Percentiles rank a stretch among this genome's conserved stretches.
Conservation (phyloP, 768 basidiomycete genomes). For the Omphalotus guepiniiformis region DNA sequence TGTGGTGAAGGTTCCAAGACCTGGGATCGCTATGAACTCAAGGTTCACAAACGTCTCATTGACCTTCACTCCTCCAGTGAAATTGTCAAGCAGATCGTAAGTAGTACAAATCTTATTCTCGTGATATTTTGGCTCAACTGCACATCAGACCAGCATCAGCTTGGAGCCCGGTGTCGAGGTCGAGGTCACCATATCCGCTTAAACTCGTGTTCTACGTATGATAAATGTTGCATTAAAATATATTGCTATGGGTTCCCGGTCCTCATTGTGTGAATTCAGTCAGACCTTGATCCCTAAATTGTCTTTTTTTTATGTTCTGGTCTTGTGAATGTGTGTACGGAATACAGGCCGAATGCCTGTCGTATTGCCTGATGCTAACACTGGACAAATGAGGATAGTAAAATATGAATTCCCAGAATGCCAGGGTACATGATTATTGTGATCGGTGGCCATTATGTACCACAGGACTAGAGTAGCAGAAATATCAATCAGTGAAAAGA, state of each 20-base stretch:
- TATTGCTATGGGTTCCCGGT: too few species aligned
- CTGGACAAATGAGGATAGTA: too few species aligned
- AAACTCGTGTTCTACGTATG: conserved; percentile 14
- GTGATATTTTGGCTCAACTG: conserved; percentile 3
- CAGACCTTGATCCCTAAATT: neutral
- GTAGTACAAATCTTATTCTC: conserved; percentile 25
- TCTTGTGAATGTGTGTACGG: too few species aligned
- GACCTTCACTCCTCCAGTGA: conserved; percentile 98
- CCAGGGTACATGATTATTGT: too few species aligned
- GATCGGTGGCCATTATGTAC: too few species aligned
- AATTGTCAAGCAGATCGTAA: conserved; percentile 99
- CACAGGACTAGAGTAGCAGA: too few species aligned
- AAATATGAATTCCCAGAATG: too few species aligned
- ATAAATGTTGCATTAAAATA: too few species aligned
- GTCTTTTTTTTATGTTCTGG: too few species aligned
- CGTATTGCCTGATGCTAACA: too few species aligned
- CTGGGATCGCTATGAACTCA: conserved; percentile 99
- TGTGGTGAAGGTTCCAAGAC: conserved; percentile 99
- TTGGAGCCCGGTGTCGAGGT: conserved; percentile 99
- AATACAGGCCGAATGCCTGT: too few species aligned
- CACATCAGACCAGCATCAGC: conserved; percentile 86
- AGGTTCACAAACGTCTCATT: conserved; percentile 99
- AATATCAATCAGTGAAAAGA: too few species aligned
- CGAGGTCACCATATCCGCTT: conserved; percentile 92
- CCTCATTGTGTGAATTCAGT: neutral